phyloP scores from a whole-genome alignment of 2,329 filamentous ascomycete genomes.

The Mycosphaerella sp. region DNA sequence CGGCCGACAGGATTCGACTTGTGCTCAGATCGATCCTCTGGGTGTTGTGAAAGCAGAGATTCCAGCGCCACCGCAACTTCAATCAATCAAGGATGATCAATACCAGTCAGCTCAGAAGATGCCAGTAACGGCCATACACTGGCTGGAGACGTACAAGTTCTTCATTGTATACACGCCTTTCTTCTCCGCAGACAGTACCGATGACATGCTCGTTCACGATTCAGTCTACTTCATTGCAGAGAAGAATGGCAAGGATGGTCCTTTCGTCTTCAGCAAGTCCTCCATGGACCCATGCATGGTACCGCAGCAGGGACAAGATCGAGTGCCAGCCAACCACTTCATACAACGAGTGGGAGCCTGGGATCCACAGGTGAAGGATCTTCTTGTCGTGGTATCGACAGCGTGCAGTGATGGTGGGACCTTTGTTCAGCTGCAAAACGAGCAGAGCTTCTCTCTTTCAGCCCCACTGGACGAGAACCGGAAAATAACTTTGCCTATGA shows the following conservation, averaged over 20 bases:
- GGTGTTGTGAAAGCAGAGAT: slow-evolving; percentile 72
- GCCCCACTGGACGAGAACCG: slow-evolving; percentile 64
- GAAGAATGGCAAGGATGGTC: slow-evolving; percentile 51
- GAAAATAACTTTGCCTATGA: slow-evolving; percentile 62
- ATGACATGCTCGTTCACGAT: slow-evolving; percentile 35
- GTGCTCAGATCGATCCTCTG: slow-evolving; percentile 75
- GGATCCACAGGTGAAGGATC: slow-evolving; percentile 70
- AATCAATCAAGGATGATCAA: slow-evolving; percentile 39
- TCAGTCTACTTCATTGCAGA: slow-evolving; percentile 77
- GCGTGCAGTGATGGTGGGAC: slow-evolving; percentile 72
- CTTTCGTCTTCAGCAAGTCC: slow-evolving; percentile 68
- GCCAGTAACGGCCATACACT: slow-evolving; percentile 55
- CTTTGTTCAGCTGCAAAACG: slow-evolving; percentile 45
- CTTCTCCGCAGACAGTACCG: slow-evolving; percentile 15
- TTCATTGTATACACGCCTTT: slow-evolving; percentile 68
- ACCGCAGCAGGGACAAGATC: slow-evolving; percentile 53
- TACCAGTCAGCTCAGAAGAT: slow-evolving; percentile 14
- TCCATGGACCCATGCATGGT: slow-evolving; percentile 58
- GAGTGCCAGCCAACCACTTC: slow-evolving; percentile 64
- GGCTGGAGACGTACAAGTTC: slow-evolving; percentile 65
- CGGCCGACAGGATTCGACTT: slow-evolving; percentile 72
- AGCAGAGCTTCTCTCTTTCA: slow-evolving; percentile 4
- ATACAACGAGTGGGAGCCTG: slow-evolving; percentile 73
- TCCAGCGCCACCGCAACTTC: slow-evolving; percentile 63
- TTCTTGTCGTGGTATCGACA: slow-evolving; percentile 76